phyloP scores from a whole-genome alignment of 371 early-diverging fungal genomes.

The Apophysomyces sp. region DNA sequence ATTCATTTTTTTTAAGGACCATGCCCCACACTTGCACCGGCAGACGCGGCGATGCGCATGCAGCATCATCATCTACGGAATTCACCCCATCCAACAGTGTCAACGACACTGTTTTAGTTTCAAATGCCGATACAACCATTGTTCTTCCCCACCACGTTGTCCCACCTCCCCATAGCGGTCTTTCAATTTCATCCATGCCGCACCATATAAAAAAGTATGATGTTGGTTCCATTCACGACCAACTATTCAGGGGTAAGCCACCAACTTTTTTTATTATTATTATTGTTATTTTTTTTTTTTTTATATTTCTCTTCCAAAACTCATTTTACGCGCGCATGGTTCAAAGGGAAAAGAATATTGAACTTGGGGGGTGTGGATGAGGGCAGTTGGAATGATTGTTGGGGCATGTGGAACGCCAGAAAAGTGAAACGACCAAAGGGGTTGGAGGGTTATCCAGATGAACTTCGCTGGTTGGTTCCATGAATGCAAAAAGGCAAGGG shows the following conservation, averaged over 20 bases:
- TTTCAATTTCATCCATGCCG: slow-evolving; percentile 1
- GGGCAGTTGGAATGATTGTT: slow-evolving; percentile 1
- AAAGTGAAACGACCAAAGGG: neutral
- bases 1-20: neutral
- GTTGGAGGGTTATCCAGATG: neutral
- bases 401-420: slow-evolving; percentile 3
- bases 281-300: neutral
- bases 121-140: neutral
- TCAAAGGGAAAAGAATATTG: neutral
- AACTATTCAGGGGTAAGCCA: slow-evolving; percentile 1
- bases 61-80: slow-evolving; percentile 3
- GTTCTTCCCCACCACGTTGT: slow-evolving; percentile 2
- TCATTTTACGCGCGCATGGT: neutral
- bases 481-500: slow-evolving; percentile 2
- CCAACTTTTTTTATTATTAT: neutral
- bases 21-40: neutral
- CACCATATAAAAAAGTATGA: neutral
- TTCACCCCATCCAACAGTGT: slow-evolving; percentile 3
- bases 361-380: neutral
- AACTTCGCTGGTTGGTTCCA: slow-evolving; percentile 3
- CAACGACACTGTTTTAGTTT: neutral
- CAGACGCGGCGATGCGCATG: slow-evolving; percentile 1
- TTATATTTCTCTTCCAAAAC: neutral
- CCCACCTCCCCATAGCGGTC: neutral
- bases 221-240: neutral